Evolutionary conservation across 768 basidiomycete genomes (phyloP).

Genomic region (Podaxis rugospora): DNA sequence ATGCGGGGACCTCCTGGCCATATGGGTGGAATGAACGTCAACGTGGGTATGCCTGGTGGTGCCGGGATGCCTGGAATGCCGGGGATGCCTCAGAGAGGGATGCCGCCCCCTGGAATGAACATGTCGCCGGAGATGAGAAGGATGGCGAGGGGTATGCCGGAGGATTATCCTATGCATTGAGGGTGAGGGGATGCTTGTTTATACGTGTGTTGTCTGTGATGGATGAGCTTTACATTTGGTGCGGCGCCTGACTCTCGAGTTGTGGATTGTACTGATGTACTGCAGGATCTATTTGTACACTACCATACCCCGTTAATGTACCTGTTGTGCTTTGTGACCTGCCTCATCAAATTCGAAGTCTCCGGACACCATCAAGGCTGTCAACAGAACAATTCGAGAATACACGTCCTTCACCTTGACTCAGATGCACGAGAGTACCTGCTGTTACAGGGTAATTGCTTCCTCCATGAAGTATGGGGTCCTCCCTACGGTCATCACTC

Average conservation of each 20-base stretch:
- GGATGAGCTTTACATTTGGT: neutral
- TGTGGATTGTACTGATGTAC: neutral
- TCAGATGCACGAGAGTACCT: too few relatives aligned
- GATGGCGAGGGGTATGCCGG: constrained; percentile 26
- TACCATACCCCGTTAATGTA: constrained; percentile 1
- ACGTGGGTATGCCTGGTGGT: constrained; percentile 23
- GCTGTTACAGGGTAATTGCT: too few relatives aligned
- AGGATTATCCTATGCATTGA: constrained; percentile 26
- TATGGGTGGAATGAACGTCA: constrained; percentile 16
- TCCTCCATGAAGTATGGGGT: too few relatives aligned
- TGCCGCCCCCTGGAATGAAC: constrained; percentile 17
- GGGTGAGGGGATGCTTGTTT: constrained; percentile 5
- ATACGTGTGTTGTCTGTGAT: neutral
- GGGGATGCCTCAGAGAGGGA: constrained; percentile 18
- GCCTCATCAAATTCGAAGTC: too few relatives aligned
- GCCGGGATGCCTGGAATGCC: constrained; percentile 24
- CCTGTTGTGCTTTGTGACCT: neutral
- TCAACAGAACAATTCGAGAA: too few relatives aligned
- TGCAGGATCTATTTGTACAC: neutral
- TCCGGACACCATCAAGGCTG: too few relatives aligned
- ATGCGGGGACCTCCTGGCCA: constrained; percentile 13
- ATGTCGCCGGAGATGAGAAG: constrained; percentile 22
- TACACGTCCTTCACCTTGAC: too few relatives aligned
- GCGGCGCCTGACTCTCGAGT: neutral
- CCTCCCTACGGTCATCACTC: too few relatives aligned